Conservation (phyloP, 805 yeast genomes). For the Candida koratica region DNA sequence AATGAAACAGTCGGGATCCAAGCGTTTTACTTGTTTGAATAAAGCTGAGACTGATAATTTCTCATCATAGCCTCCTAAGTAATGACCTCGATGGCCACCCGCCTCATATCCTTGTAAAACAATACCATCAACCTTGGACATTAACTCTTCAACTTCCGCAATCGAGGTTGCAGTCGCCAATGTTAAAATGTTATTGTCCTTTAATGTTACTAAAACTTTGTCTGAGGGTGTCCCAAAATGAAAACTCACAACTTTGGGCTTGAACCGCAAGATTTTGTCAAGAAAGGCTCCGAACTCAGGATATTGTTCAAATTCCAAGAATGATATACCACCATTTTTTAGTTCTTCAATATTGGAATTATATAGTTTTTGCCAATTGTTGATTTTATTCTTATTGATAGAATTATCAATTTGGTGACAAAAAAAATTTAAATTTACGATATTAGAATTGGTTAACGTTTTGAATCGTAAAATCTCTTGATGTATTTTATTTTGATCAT, state of each 20-base stretch:
- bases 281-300: conserved; percentile 14
- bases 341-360: conserved; percentile 12
- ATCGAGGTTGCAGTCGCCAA: conserved; percentile 47
- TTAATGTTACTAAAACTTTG: conserved; percentile 29
- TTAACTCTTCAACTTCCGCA: conserved; percentile 26
- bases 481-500: conserved; percentile 14
- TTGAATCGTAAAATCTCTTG: conserved; percentile 15
- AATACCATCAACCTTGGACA: conserved; percentile 43
- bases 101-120: conserved; percentile 59
- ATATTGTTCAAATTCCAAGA: conserved; percentile 25
- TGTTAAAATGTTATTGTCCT: conserved; percentile 35
- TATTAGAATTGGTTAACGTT: conserved; percentile 7
- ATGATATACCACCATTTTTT: conserved; percentile 25
- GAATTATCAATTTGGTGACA: conserved; percentile 32
- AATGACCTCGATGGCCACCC: conserved; percentile 62
- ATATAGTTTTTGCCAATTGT: conserved; percentile 15
- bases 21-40: conserved; percentile 20
- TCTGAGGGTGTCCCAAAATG: conserved; percentile 48
- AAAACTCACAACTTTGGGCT: conserved; percentile 49
- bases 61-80: conserved; percentile 26
- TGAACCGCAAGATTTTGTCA: conserved; percentile 18
- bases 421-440: conserved; percentile 47
- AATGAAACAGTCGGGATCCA: conserved; percentile 18
- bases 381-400: conserved; percentile 14
- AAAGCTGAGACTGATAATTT: conserved; percentile 33